Evolutionary conservation across 345 rosid genomes (phyloP).

Genomic region (Linum lewisii): DNA sequence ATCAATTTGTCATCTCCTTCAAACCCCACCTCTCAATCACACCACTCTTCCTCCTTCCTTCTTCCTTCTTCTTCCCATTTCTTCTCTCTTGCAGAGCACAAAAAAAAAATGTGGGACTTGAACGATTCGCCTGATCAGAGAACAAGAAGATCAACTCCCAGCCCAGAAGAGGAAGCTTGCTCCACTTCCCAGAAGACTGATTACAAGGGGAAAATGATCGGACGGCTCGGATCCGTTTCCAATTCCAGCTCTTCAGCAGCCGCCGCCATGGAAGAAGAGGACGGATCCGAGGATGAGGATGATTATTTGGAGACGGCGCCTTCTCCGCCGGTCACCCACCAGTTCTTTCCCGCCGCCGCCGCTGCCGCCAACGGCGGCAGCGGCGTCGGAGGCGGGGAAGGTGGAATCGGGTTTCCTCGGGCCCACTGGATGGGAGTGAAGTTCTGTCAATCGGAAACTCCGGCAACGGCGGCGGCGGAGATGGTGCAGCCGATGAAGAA

Average conservation of each 20-base stretch:
- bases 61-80: neutral
- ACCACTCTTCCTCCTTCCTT: neutral
- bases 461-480: conserved; percentile 30
- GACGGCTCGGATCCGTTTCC: conserved; percentile 47
- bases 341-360: conserved; percentile 64
- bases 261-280: conserved; percentile 52
- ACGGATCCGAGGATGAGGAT: conserved; percentile 48
- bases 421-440: conserved; percentile 61
- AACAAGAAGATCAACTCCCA: conserved; percentile 35
- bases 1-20: neutral
- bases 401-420: conserved; percentile 43
- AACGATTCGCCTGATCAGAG: conserved; percentile 54
- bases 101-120: conserved; percentile 64
- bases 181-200: conserved; percentile 23
- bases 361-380: conserved; percentile 20
- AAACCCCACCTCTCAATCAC: neutral
- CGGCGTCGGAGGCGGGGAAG: conserved; percentile 4
- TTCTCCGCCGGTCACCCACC: conserved; percentile 74
- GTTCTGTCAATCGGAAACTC: conserved; percentile 48
- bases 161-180: conserved; percentile 31
- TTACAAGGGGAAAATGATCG: conserved; percentile 51
- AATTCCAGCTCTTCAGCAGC: conserved; percentile 76
- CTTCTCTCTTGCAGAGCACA: neutral
- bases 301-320: conserved; percentile 27
- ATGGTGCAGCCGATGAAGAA: conserved; percentile 62